phyloP scores from a whole-genome alignment of 768 basidiomycete genomes.

The Termitomyces sp. region DNA sequence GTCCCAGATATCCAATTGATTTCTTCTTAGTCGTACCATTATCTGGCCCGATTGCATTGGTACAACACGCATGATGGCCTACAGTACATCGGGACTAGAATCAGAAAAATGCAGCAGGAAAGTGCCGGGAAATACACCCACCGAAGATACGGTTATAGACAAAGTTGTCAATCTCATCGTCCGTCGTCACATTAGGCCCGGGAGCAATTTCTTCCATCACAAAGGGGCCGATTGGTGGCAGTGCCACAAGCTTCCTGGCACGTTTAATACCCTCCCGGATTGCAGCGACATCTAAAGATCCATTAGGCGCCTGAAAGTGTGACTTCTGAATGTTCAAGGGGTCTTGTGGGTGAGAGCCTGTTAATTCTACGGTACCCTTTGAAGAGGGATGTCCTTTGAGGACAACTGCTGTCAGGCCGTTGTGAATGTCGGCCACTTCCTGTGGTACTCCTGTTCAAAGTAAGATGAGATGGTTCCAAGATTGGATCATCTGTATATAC shows the following conservation, averaged over 20 bases:
- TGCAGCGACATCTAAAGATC: slow-evolving; percentile 19
- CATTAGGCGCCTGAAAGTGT: slow-evolving; percentile 22
- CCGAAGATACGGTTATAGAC: slow-evolving; percentile 21
- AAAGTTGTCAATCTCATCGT: slow-evolving; percentile 21
- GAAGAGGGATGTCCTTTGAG: slow-evolving; percentile 25
- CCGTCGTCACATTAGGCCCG: slow-evolving; percentile 13
- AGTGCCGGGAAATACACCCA: background rate
- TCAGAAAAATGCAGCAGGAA: background rate
- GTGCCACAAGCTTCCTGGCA: slow-evolving; percentile 15
- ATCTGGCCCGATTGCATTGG: slow-evolving; percentile 23
- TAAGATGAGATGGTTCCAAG: background rate
- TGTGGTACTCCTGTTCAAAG: slow-evolving; percentile 16
- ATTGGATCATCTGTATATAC: slow-evolving; percentile 2
- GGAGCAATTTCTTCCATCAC: slow-evolving; percentile 19
- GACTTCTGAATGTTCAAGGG: slow-evolving; percentile 23
- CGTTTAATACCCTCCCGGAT: slow-evolving; percentile 22
- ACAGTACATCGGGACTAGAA: background rate
- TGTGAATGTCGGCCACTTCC: slow-evolving; percentile 16
- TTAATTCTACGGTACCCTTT: slow-evolving; percentile 24
- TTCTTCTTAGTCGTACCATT: slow-evolving; percentile 12
- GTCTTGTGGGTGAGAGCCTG: slow-evolving; percentile 26
- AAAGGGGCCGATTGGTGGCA: slow-evolving; percentile 13
- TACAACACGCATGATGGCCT: slow-evolving; percentile 29
- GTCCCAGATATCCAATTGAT: background rate
- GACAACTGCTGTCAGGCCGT: slow-evolving; percentile 20